Conservation (phyloP, 495 filamentous ascomycete genomes). For the Darksidea phi region DNA sequence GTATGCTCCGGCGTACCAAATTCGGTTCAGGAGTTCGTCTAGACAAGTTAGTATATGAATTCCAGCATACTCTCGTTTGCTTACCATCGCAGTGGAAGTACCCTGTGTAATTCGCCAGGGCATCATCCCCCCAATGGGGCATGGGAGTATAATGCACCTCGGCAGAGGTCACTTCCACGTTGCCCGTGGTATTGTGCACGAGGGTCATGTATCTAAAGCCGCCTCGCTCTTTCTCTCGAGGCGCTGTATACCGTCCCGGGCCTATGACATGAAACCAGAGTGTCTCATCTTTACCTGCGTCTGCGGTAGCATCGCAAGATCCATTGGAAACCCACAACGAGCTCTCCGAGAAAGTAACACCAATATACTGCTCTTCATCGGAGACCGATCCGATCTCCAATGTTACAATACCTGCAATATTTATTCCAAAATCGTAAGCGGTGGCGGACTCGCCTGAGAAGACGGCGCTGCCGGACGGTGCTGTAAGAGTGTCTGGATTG, state of each 20-base stretch:
- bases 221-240: slow-evolving; percentile 44
- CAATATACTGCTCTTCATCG: slow-evolving; percentile 43
- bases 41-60: slow-evolving; percentile 29
- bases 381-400: slow-evolving; percentile 40
- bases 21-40: slow-evolving; percentile 52
- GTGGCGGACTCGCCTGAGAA: slow-evolving; percentile 45
- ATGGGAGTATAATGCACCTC: slow-evolving; percentile 34
- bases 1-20: slow-evolving; percentile 66
- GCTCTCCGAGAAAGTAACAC: slow-evolving; percentile 49
- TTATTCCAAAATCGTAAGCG: slow-evolving; percentile 51
- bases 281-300: slow-evolving; percentile 46
- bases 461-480: slow-evolving; percentile 34
- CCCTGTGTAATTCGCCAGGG: slow-evolving; percentile 45
- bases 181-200: slow-evolving; percentile 35
- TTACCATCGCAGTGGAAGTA: slow-evolving; percentile 50
- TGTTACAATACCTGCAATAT: slow-evolving; percentile 48
- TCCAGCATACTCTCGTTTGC: neutral
- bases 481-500: slow-evolving; percentile 39
- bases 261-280: slow-evolving; percentile 44
- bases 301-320: slow-evolving; percentile 47
- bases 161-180: slow-evolving; percentile 31
- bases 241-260: slow-evolving; percentile 41
- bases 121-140: slow-evolving; percentile 33
- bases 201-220: slow-evolving; percentile 49
- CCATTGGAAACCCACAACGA: slow-evolving; percentile 47